These are phyloP conservation scores for Phytophthora sansomeana DNA, from an alignment of 352 stramenopile species.

Conservation along the genomic window DNA sequence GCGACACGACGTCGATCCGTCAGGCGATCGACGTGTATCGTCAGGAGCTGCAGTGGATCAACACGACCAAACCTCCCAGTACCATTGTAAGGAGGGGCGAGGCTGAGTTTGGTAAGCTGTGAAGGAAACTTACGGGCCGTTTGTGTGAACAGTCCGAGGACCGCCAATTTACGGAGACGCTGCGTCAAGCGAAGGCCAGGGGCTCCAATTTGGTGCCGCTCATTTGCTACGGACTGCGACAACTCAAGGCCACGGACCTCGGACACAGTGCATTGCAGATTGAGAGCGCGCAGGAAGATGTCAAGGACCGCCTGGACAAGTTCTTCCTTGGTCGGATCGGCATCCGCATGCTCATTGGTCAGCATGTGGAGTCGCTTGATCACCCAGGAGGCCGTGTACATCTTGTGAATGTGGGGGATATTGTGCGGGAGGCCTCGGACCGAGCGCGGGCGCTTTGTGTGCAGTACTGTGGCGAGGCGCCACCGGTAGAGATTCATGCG, in stretches of 20 bases:
- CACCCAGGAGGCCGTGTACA: conserved; percentile 73
- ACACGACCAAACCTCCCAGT: no score
- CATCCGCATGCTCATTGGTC: conserved; percentile 99
- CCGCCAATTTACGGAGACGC: conserved; percentile 63
- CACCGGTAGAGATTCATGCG: conserved; percentile 63
- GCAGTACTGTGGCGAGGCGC: conserved; percentile 62
- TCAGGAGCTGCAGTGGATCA: no score
- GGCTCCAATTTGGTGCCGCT: conserved; percentile 83
- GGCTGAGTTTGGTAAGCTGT: no score
- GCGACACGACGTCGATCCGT: conserved; percentile 64
- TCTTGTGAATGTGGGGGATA: conserved; percentile 74
- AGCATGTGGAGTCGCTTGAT: conserved; percentile 78
- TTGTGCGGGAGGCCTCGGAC: conserved; percentile 63
- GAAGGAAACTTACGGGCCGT: no score
- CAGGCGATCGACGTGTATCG: no score
- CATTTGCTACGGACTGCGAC: conserved; percentile 77
- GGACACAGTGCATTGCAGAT: conserved; percentile 68
- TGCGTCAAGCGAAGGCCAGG: conserved; percentile 59
- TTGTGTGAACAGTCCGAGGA: conserved; percentile 69
- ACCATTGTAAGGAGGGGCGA: conserved; percentile 36
- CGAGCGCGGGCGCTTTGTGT: conserved; percentile 64
- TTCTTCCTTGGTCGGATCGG: conserved; percentile 99
- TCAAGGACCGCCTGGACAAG: conserved; percentile 92
- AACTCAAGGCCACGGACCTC: conserved; percentile 70
- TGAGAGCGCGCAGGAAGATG: conserved; percentile 72